Evolutionary conservation across 2,329 filamentous ascomycete species (phyloP).

Genomic region (Blastomyces gilchristii): DNA sequence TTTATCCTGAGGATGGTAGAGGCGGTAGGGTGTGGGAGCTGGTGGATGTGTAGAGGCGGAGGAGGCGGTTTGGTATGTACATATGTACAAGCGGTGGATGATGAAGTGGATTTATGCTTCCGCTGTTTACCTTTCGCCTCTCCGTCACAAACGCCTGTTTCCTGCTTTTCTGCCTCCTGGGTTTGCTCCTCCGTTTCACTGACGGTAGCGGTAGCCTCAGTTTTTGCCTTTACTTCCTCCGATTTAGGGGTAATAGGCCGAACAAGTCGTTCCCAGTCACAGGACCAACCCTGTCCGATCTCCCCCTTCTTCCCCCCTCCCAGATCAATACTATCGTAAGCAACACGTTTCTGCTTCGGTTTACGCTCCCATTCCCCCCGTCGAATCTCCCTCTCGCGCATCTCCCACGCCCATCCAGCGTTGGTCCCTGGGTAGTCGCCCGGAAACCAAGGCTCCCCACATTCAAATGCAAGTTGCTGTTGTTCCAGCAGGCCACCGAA

Average conservation of each 20-base stretch:
- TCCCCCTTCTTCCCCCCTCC: slow-evolving; percentile 69
- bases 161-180: slow-evolving; percentile 8
- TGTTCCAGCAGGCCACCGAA: slow-evolving; percentile 75
- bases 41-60: slow-evolving; percentile 27
- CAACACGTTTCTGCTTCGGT: slow-evolving; percentile 70
- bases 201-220: background rate
- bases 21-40: slow-evolving; percentile 34
- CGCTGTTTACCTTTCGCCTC: slow-evolving; percentile 11
- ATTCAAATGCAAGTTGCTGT: slow-evolving; percentile 72
- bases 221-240: background rate
- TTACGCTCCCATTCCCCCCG: slow-evolving; percentile 60
- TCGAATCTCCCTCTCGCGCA: slow-evolving; percentile 50
- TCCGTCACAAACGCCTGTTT: slow-evolving; percentile 8
- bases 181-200: background rate
- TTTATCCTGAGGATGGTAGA: slow-evolving; percentile 25
- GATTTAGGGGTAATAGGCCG: slow-evolving; percentile 19
- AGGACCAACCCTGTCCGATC: slow-evolving; percentile 68
- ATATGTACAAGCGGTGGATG: background rate
- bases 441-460: slow-evolving; percentile 70
- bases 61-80: background rate
- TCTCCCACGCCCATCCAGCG: slow-evolving; percentile 70
- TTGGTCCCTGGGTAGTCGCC: slow-evolving; percentile 70
- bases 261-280: slow-evolving; percentile 69
- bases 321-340: slow-evolving; percentile 64
- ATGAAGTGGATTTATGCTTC: background rate